A percentile compares a stretch with the other conserved stretches of the same genome.
phyloP scores from a whole-genome alignment of 345 rosid species.

The Eucalyptus urophylla region DNA sequence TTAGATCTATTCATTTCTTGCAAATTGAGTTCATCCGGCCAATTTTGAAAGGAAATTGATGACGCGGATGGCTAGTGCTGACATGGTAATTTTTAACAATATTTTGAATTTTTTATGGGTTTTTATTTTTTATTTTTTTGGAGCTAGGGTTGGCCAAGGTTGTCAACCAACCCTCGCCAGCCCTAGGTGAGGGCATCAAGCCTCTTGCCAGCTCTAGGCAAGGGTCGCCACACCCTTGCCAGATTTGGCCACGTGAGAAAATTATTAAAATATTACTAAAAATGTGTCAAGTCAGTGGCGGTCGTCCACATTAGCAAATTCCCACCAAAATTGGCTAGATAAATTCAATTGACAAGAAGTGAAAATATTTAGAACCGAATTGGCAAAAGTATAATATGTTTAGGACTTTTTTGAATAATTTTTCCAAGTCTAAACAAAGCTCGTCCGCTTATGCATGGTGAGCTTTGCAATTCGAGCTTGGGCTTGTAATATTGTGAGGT shows the following conservation, averaged over 20 bases:
- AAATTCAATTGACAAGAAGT: no score
- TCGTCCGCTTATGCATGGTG: not conserved
- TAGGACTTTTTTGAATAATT: no score
- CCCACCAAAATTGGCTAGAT: no score
- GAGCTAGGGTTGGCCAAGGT: no score
- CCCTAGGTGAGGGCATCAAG: no score
- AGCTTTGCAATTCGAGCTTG: not conserved
- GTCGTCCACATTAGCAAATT: rapidly evolving
- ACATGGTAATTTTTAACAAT: no score
- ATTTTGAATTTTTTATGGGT: no score
- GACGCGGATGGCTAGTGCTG: rapidly evolving
- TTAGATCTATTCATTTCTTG: no score
- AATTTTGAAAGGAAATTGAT: no score
- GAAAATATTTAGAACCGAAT: rapidly evolving
- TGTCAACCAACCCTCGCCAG: rapidly evolving
- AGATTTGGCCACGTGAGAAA: rapidly evolving
- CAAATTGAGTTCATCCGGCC: rapidly evolving
- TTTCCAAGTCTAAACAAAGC: not conserved
- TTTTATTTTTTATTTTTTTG: no score
- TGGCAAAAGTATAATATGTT: no score
- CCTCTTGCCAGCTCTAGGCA: rapidly evolving
- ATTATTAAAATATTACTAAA: no score
- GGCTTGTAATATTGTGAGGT: not conserved
- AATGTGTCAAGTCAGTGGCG: rapidly evolving
- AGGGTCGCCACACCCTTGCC: rapidly evolving